phyloP scores from a whole-genome alignment of 1,284 basidiomycete species.

The Cutaneotrichosporon sp. region DNA sequence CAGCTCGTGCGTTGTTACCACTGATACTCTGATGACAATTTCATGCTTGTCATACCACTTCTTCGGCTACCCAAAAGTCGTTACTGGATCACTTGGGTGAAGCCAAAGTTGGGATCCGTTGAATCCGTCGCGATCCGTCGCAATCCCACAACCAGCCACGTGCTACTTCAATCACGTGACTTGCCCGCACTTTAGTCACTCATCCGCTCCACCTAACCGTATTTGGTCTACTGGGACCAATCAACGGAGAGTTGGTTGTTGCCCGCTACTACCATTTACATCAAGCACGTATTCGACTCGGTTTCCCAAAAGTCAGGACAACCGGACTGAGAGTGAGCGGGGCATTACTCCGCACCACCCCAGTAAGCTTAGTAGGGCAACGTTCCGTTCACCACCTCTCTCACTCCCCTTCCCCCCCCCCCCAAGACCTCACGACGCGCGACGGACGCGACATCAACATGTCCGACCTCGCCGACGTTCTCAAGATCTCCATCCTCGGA shows the following conservation, averaged over 20 bases:
- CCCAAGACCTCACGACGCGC: not conserved
- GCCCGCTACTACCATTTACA: not conserved
- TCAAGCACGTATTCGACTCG: constrained; percentile 2
- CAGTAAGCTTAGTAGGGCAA: not conserved
- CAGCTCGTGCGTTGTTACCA: too few species aligned
- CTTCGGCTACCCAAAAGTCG: too few species aligned
- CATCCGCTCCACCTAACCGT: not conserved
- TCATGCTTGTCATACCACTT: too few species aligned
- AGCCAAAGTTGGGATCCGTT: too few species aligned
- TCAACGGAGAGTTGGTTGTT: not conserved
- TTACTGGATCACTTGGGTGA: too few species aligned
- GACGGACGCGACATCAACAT: constrained; percentile 20
- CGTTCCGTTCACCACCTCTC: not conserved
- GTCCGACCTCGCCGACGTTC: constrained; percentile 46
- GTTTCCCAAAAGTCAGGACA: constrained; percentile 5
- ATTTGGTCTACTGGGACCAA: not conserved
- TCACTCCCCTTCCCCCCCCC: not conserved
- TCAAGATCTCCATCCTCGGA: constrained; percentile 76
- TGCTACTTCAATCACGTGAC: not conserved
- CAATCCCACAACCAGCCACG: not conserved
- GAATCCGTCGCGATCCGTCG: too few species aligned
- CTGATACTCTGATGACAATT: too few species aligned
- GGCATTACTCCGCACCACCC: too few species aligned
- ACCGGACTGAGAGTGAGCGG: not conserved
- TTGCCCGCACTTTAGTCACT: not conserved